Conservation (phyloP, 768 basidiomycete species). For the Vararia minispora region DNA sequence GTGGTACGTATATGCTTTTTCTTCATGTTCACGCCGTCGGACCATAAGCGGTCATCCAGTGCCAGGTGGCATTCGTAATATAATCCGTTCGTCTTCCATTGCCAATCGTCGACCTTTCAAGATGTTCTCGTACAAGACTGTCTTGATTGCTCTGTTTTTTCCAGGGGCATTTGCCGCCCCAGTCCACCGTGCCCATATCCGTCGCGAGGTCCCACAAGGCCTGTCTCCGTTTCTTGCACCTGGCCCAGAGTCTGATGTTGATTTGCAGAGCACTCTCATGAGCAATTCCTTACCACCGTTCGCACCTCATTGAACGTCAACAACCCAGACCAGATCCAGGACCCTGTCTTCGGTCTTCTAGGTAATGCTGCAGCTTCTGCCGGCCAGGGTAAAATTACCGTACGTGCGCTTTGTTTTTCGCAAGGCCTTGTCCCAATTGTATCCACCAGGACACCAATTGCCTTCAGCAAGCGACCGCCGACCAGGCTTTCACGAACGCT, state of each 20-base stretch:
- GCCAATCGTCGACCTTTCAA: slow-evolving; percentile 17
- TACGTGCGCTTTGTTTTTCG: slow-evolving; percentile 16
- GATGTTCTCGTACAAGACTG: slow-evolving; percentile 28
- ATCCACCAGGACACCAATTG: slow-evolving; percentile 40
- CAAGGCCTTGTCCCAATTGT: neutral
- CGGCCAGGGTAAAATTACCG: slow-evolving; percentile 44
- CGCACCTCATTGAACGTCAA: slow-evolving; percentile 34
- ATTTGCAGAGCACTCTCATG: slow-evolving; percentile 51
- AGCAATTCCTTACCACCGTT: slow-evolving; percentile 33
- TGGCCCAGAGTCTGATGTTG: slow-evolving; percentile 1
- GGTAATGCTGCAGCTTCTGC: slow-evolving; percentile 51
- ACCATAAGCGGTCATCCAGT: no score
- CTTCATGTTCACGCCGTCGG: no score
- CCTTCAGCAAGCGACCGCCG: slow-evolving; percentile 54
- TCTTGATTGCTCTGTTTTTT: slow-evolving; percentile 26
- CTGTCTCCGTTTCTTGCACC: slow-evolving; percentile 5
- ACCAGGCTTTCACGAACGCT: slow-evolving; percentile 65
- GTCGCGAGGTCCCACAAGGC: slow-evolving; percentile 61
- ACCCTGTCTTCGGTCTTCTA: slow-evolving; percentile 53
- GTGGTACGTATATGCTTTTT: no score
- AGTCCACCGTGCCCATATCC: slow-evolving; percentile 31
- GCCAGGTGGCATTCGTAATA: no score
- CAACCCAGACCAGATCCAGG: slow-evolving; percentile 49
- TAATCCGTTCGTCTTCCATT: slow-evolving; percentile 9
- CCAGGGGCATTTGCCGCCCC: slow-evolving; percentile 23